Conservation (phyloP, 2,329 filamentous ascomycete species). For the Stachybotrys echinatus region DNA sequence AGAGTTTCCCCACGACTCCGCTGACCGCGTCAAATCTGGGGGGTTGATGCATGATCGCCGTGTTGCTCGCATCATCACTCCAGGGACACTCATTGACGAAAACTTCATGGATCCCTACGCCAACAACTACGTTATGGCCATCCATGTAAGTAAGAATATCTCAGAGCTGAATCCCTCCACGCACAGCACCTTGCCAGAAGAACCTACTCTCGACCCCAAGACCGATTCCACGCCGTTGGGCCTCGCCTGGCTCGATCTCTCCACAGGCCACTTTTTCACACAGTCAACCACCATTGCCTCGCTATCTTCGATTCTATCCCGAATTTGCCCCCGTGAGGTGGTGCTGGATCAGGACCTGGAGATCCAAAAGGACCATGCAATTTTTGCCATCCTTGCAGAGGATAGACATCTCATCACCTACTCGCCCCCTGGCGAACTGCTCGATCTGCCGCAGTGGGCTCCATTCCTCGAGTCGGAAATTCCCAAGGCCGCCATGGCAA, state of each 20-base stretch:
- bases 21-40: conserved; percentile 66
- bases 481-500: conserved; percentile 39
- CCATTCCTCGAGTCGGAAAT: conserved; percentile 73
- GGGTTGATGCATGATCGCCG: conserved; percentile 79
- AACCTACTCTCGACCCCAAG: conserved; percentile 2
- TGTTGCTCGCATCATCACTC: conserved; percentile 84
- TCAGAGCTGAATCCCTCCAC: not conserved
- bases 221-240: conserved; percentile 46
- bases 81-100: conserved; percentile 94
- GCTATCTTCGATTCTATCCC: conserved; percentile 74
- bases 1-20: conserved; percentile 73
- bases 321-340: conserved; percentile 80
- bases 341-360: conserved; percentile 65
- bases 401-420: conserved; percentile 75
- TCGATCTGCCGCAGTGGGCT: conserved; percentile 60
- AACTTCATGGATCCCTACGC: conserved; percentile 92
- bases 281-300: conserved; percentile 67
- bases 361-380: conserved; percentile 49
- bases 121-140: conserved; percentile 86
- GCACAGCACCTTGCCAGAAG: conserved; percentile 9
- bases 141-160: conserved; percentile 47
- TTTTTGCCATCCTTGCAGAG: conserved; percentile 66
- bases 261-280: conserved; percentile 90
- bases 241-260: conserved; percentile 89
- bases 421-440: conserved; percentile 42